These are phyloP conservation scores for Neopestalotiopsis sp. DNA, from an alignment of 2,329 filamentous ascomycete genomes.

Conservation along the genomic window DNA sequence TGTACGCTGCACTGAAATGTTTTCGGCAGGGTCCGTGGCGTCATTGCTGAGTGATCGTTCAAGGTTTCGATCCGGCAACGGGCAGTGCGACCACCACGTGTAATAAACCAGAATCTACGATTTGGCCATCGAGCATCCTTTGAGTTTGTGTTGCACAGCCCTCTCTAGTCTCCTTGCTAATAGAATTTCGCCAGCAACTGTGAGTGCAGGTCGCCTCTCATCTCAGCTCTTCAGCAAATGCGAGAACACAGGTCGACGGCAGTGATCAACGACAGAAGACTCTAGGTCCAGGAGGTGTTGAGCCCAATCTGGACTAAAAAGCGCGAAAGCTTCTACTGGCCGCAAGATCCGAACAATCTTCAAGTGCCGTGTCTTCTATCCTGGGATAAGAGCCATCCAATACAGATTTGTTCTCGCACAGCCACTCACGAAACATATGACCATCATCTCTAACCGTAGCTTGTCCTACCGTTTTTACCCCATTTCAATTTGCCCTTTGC, in stretches of 20 bases:
- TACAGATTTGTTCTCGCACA: background rate
- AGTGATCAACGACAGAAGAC: too few relatives aligned
- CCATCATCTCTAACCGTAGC: background rate
- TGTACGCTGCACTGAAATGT: background rate
- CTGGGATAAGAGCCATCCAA: too few relatives aligned
- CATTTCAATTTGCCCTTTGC: background rate
- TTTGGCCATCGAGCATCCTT: background rate
- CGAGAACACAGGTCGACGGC: too few relatives aligned
- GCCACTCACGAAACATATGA: background rate
- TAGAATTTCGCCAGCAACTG: background rate
- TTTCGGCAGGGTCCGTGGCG: background rate
- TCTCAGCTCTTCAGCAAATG: too few relatives aligned
- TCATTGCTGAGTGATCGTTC: background rate
- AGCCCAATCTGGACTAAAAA: too few relatives aligned
- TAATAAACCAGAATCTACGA: background rate
- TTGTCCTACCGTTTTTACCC: background rate
- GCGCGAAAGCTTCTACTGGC: too few relatives aligned
- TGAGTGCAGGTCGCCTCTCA: too few relatives aligned
- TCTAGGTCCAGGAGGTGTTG: too few relatives aligned
- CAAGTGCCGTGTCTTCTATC: too few relatives aligned
- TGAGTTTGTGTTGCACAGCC: background rate
- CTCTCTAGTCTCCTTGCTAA: background rate
- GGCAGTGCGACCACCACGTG: constrained; percentile 5
- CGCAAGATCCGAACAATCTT: too few relatives aligned
- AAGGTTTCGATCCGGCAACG: constrained; percentile 1